Percentiles rank a stretch among this genome's conserved stretches.
Conservation (phyloP, 2,329 filamentous ascomycete genomes). For the Diaporthe sp. region DNA sequence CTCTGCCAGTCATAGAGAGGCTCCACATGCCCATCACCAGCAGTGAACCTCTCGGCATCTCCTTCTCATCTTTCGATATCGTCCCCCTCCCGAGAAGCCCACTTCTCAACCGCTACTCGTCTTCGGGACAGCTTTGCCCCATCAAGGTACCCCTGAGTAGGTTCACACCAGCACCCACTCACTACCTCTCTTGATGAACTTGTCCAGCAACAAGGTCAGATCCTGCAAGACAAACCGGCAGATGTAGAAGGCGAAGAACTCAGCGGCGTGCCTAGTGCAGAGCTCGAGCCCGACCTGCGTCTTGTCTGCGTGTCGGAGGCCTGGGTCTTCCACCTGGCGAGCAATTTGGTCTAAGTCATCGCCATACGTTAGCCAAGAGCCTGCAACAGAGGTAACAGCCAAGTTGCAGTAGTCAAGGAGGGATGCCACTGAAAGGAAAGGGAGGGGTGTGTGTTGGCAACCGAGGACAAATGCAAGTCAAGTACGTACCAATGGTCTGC, state of each 20-base stretch:
- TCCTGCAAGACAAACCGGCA: slow-evolving; percentile 95
- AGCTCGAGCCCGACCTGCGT: slow-evolving; percentile 97
- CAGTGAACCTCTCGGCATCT: neutral
- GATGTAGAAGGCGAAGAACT: slow-evolving; percentile 98
- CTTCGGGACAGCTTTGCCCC: neutral
- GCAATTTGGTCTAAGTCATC: slow-evolving; percentile 84
- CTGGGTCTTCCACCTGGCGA: slow-evolving; percentile 95
- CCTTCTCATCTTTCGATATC: neutral
- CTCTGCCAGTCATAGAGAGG: neutral
- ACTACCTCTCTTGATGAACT: slow-evolving; percentile 95
- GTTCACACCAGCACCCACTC: slow-evolving; percentile 82
- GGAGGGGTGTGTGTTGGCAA: neutral
- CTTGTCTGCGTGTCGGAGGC: slow-evolving; percentile 89
- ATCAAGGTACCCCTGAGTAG: neutral
- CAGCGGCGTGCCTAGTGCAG: slow-evolving; percentile 91
- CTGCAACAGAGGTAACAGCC: slow-evolving; percentile 45
- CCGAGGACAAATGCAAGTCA: neutral
- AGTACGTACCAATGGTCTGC: slow-evolving; percentile 85
- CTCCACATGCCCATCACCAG: neutral
- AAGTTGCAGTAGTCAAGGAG: neutral
- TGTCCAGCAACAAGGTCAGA: slow-evolving; percentile 88
- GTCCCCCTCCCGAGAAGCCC: neutral
- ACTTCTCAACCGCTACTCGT: neutral
- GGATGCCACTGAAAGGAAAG: neutral
- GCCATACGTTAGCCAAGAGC: slow-evolving; percentile 16